Percentiles rank a stretch among this genome's conserved stretches.
phyloP scores from a whole-genome alignment of 2,329 filamentous ascomycete genomes.

The Sphaerulina vaccinii region DNA sequence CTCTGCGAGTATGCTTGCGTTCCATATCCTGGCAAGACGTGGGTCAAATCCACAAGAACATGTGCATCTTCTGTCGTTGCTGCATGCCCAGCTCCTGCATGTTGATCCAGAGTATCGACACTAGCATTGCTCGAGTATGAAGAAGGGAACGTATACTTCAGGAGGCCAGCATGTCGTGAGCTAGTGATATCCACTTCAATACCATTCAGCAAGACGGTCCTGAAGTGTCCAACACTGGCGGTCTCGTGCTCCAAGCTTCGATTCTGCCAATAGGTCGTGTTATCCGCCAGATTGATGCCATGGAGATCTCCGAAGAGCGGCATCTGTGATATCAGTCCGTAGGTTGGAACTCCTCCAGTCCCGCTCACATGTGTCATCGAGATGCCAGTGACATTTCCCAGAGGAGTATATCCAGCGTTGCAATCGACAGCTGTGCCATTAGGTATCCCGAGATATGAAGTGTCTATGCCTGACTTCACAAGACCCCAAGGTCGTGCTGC shows the following conservation, averaged over 20 bases:
- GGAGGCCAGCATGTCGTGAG: conserved; percentile 39
- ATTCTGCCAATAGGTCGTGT: conserved; percentile 44
- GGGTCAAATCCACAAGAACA: conserved; percentile 50
- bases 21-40: conserved; percentile 46
- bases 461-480: conserved; percentile 44
- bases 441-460: conserved; percentile 33
- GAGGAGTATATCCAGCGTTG: conserved; percentile 45
- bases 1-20: conserved; percentile 26
- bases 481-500: conserved; percentile 42
- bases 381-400: conserved; percentile 42
- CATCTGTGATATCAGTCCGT: conserved; percentile 45
- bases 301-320: conserved; percentile 41
- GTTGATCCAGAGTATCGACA: not conserved
- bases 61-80: conserved; percentile 37
- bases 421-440: conserved; percentile 29
- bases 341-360: conserved; percentile 34
- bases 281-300: conserved; percentile 45
- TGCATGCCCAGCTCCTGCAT: not conserved
- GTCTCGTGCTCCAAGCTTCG: conserved; percentile 34
- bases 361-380: conserved; percentile 43
- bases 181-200: conserved; percentile 39
- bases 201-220: conserved; percentile 38
- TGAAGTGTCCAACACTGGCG: conserved; percentile 41
- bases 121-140: conserved; percentile 12
- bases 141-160: conserved; percentile 41